Percentiles rank a stretch among this genome's conserved stretches.
phyloP scores from a whole-genome alignment of 345 rosid species.

The Populus tremula region DNA sequence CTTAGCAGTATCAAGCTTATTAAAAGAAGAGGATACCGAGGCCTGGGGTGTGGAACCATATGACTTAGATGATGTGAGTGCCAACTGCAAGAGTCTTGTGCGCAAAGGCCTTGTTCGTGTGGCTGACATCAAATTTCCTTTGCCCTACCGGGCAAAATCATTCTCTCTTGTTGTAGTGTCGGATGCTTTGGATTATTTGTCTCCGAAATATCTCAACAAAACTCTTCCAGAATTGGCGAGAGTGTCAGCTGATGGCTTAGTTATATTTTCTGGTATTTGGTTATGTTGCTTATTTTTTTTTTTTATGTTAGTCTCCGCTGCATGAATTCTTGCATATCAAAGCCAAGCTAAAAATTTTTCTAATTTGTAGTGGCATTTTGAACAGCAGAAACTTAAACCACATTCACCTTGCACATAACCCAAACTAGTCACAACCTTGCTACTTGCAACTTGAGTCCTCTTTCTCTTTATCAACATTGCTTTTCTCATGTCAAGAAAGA shows the following conservation, averaged over 20 bases:
- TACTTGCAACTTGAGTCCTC: background rate
- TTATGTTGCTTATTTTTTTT: background rate
- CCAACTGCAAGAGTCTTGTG: constrained; percentile 72
- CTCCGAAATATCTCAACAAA: constrained; percentile 88
- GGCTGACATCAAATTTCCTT: constrained; percentile 87
- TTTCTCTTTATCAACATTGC: background rate
- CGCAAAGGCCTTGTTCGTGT: constrained; percentile 86
- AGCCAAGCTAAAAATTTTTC: background rate
- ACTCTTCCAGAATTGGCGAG: constrained; percentile 90
- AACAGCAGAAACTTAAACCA: background rate
- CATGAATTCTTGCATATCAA: background rate
- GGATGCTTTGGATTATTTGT: constrained; percentile 89
- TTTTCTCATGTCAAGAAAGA: background rate
- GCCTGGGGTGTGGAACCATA: constrained; percentile 99
- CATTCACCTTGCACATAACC: background rate
- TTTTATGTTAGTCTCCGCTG: background rate
- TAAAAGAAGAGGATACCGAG: constrained; percentile 88
- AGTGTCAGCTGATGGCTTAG: constrained; percentile 73
- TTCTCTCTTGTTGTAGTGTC: constrained; percentile 91
- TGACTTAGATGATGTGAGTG: constrained; percentile 88
- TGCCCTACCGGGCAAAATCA: constrained; percentile 83
- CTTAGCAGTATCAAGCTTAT: constrained; percentile 70
- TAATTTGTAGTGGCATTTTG: background rate
- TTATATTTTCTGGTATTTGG: constrained; percentile 71
- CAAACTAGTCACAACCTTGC: background rate